Evolutionary conservation across 2,329 filamentous ascomycete species (phyloP), one percentile per base, ranked within the genome.

Genomic region (Arthrocladium fulminans): DNA sequence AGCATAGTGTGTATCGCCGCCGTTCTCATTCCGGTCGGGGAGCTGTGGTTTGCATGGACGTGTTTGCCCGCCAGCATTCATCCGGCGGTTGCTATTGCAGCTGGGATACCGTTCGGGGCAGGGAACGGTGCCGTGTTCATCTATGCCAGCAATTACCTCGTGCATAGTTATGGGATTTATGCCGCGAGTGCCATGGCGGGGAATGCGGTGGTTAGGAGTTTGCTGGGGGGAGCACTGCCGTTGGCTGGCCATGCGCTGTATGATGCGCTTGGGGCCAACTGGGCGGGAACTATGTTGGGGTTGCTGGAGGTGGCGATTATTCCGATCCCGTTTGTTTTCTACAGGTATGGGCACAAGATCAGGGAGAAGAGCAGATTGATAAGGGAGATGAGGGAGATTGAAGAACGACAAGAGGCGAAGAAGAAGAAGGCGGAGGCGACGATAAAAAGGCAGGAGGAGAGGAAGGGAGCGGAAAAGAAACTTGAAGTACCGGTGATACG

Each of bases 31-130:
- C 84, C 88, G 0, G 64, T 86, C 2, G 89, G 88, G 13, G 83
- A 95, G 65, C 76, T 96, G 20, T 84, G 83, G 64, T 96, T 96
- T 61, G 80, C 86, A 0, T 95, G 88, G 88, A 94, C 88, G 0
- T 88, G 83, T 52, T 78, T 88, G 0, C 88, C 88, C 0, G 69
- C 67, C 0, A 76, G 78, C 3, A 86, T 94, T 25, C 88, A 87
- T 62, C 94, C 86, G 83, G 80, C 88, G n/a, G 73, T 80, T 17
- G 84, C 86, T 1, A 83, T 94, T 42, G 70, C 86, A 0, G 86
- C 86, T 1, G 86, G 87, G 0, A 76, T 94, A 4, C 84, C 83
- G 0, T 94, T 92, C 57, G 86, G 86, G 8, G 73, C 77, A 0
- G 87, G 87, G 0, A 92, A 90, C 59, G 81, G 78, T 7, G 74